Evolutionary conservation across 2,329 filamentous ascomycete species (phyloP).

Genomic region (Rutstroemia sp.): DNA sequence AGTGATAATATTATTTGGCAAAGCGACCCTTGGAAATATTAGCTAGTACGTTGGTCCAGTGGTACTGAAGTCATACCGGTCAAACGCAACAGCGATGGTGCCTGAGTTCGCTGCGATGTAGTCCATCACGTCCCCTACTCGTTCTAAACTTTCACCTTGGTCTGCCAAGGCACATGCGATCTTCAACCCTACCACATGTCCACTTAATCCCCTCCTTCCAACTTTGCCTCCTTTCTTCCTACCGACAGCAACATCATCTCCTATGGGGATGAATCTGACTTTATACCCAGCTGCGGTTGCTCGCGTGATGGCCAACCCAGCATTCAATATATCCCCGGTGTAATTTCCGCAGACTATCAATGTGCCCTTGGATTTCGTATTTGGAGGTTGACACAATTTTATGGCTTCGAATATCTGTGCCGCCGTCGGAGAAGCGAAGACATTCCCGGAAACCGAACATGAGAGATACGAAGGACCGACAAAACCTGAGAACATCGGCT

Average conservation of each 20-base stretch:
- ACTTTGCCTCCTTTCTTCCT: slow-evolving; percentile 40
- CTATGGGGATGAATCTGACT: slow-evolving; percentile 19
- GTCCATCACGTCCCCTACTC: slow-evolving; percentile 20
- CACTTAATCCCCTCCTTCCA: slow-evolving; percentile 41
- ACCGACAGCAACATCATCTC: slow-evolving; percentile 24
- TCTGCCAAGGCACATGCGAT: slow-evolving; percentile 26
- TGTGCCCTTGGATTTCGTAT: slow-evolving; percentile 14
- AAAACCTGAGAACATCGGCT: slow-evolving; percentile 36
- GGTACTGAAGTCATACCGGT: slow-evolving; percentile 33
- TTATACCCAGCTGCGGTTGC: slow-evolving; percentile 25
- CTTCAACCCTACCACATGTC: slow-evolving; percentile 41
- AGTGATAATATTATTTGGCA: slow-evolving; percentile 21
- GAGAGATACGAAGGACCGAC: slow-evolving; percentile 34
- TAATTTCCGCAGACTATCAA: slow-evolving; percentile 35
- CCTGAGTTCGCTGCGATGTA: slow-evolving; percentile 30
- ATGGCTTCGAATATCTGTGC: slow-evolving; percentile 34
- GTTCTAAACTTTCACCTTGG: slow-evolving; percentile 17
- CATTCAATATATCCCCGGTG: slow-evolving; percentile 36
- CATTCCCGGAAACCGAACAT: slow-evolving; percentile 33
- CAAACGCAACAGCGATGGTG: slow-evolving; percentile 42
- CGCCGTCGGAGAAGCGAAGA: slow-evolving; percentile 35
- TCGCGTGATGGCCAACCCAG: slow-evolving; percentile 33
- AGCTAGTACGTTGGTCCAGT: background rate
- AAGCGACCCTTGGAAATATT: slow-evolving; percentile 16
- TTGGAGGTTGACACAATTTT: slow-evolving; percentile 16